These are phyloP conservation scores for Phialophora tarda DNA, from an alignment of 2,329 filamentous ascomycete species.

Conservation along the genomic window DNA sequence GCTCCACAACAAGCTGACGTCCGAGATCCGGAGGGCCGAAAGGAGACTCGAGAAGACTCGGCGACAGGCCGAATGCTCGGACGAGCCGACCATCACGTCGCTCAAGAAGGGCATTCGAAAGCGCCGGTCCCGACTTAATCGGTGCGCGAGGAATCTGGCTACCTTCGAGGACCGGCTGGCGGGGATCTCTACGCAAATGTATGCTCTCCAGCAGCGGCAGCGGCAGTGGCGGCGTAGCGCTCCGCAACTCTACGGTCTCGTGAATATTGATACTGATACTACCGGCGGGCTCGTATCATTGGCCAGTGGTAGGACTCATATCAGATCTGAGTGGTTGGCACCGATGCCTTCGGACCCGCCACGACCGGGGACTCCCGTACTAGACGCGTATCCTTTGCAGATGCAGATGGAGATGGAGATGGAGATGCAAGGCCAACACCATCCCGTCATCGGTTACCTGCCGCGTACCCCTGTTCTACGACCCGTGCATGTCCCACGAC, in stretches of 20 bases:
- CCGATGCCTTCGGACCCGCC: background rate
- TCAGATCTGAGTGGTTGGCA: background rate
- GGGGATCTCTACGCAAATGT: slow-evolving; percentile 17
- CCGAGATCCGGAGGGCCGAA: slow-evolving; percentile 12
- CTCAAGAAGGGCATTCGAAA: slow-evolving; percentile 23
- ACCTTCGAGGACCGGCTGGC: slow-evolving; percentile 13
- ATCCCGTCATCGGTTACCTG: background rate
- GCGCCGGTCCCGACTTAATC: slow-evolving; percentile 21
- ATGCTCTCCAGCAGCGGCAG: slow-evolving; percentile 15
- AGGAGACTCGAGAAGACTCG: slow-evolving; percentile 5
- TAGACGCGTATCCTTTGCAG: background rate
- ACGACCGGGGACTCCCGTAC: background rate
- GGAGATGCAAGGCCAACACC: background rate
- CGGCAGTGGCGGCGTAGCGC: slow-evolving; percentile 22
- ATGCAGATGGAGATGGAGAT: background rate
- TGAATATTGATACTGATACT: background rate
- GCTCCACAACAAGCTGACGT: slow-evolving; percentile 14
- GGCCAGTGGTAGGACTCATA: background rate
- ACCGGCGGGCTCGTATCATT: background rate
- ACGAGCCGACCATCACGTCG: background rate
- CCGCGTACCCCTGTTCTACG: slow-evolving; percentile 22
- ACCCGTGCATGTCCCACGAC: slow-evolving; percentile 11
- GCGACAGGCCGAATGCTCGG: background rate
- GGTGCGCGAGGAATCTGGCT: slow-evolving; percentile 12
- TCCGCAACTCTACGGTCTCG: background rate